Base-by-base conservation (phyloP, 2,329 filamentous ascomycete species). In the Lasiodiplodia gonubiensis region DNA sequence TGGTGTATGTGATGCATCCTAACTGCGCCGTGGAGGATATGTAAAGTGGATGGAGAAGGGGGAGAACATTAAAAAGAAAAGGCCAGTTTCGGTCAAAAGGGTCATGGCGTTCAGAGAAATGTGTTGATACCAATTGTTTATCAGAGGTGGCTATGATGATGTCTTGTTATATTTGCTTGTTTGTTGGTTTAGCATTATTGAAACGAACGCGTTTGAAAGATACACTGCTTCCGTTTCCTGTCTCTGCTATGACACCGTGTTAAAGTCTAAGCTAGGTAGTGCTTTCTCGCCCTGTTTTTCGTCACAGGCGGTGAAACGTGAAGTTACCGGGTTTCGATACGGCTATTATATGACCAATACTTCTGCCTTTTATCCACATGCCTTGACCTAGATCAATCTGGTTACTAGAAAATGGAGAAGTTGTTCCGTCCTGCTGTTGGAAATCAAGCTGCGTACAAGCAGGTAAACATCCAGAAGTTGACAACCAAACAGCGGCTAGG, bases 1-100 rank as follows among this genome's bases (percentile, higher is more conserved):
- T 91, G 4, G 86, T 95, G 64, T 99, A 97, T 77, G 91, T 97
- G 30, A 77, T 99, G 72, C 95, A 99, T 81, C 95, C 95, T 68
- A 98, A 98, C 81, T 97, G 92, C 76, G 92, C 92, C 0, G 85
- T 96, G 11, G 94, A 97, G 71, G 83, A 85, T n/a, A 51, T 67
- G 57, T 67, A 42, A 60, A 16, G 2, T 46, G 37, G 52, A 49
- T 18, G n/a, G 23, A 2, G 8, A 33, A 57, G 8, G 11, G 52
- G 11, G 8, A 18, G n/a, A n/a, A n/a, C n/a, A n/a, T n/a, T n/a
- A 63, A 51, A 55, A 48, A 42, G 37, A 25, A 27, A 6, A 11
- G 52, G 23, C 25, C 53, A 53, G 21, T n/a, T 25, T 66, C 11
- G 30, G 30, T 42, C 23, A 23, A 14, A 42, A 37, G 33, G 49